Evolutionary conservation across 139 green algal genomes (phyloP).

Genomic region (Picochlorum costavermella): DNA sequence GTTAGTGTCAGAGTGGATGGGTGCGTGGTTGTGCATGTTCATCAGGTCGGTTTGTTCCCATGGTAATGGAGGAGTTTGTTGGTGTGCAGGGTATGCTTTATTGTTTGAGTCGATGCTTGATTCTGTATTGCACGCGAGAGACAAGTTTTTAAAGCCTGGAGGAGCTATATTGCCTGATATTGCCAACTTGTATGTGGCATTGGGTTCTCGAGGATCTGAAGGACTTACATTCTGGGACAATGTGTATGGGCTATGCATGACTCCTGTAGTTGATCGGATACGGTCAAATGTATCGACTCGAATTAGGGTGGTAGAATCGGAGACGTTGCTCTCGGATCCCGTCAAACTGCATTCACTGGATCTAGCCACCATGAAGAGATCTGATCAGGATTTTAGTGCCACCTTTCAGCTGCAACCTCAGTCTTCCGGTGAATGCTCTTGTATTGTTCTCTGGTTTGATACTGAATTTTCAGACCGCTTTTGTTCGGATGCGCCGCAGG

Average conservation of each 20-base stretch:
- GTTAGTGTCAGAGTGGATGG: conserved; percentile 95
- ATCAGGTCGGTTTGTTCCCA: too few relatives aligned
- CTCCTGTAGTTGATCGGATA: conserved; percentile 30
- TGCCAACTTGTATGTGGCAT: conserved; percentile 66
- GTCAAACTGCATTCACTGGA: conserved; percentile 46
- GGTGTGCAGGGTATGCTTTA: conserved; percentile 68
- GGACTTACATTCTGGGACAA: conserved; percentile 73
- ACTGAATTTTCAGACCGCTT: conserved; percentile 73
- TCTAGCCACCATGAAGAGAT: conserved; percentile 62
- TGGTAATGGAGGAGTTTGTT: too few relatives aligned
- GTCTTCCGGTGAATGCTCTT: conserved; percentile 25
- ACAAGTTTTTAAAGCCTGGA: conserved; percentile 69
- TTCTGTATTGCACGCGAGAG: conserved; percentile 61
- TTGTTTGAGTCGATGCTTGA: conserved; percentile 97
- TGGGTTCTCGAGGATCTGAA: conserved; percentile 27
- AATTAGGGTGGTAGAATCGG: conserved; percentile 42
- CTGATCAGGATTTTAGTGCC: conserved; percentile 78
- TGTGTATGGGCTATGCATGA: conserved; percentile 90
- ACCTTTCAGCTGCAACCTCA: conserved; percentile 63
- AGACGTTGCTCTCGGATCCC: conserved; percentile 40
- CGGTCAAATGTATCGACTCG: conserved; percentile 21
- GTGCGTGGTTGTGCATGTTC: too few relatives aligned
- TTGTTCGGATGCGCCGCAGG: conserved; percentile 61
- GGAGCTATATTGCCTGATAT: conserved; percentile 85
- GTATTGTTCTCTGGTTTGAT: conserved; percentile 95